Base-by-base conservation (phyloP, 768 basidiomycete genomes). In the Cystobasidiopsis lactophilus region DNA sequence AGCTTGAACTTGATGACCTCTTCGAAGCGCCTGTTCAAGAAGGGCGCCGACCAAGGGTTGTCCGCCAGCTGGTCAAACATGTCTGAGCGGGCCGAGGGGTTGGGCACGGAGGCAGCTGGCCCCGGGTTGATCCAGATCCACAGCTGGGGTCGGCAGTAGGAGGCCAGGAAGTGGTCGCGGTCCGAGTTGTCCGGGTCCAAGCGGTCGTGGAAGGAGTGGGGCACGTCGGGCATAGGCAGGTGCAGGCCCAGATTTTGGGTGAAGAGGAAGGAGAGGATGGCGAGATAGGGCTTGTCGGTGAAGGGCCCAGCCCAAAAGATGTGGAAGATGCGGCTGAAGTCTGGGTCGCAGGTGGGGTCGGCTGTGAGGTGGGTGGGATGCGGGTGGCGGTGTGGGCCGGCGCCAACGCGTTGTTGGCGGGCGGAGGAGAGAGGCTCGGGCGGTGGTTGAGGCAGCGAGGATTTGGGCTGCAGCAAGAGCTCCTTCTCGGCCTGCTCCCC, bases 271-370 rank as follows among this genome's bases (percentile, higher is more conserved):
- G 88, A 93, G 23, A 91, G 71, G 41, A 95, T 72, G 1, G 91
- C 86, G 54, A 86, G 76, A 72, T 98, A 96, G 2, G 93, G 93
- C 66, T 95, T 95, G 72, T 98, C 93, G 9, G 88, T 93, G 71
- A 98, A 95, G 1, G 85, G 80, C 0, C 93, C 91, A 1, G 89
- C 84, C 91, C 93, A 96, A 71, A 93, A 98, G 79, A 95, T 93
- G 68, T 98, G 93, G 72, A 91, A 96, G 30, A 95, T 68, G 33
- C 82, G 77, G 5, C 86, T 81, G 60, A 80, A 77, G 58, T 84
- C 79, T 0, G 79, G 74, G 62, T 93, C 85, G 67, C 93, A 98
- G 1, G 78, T 72, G 38, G 76, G 72, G 51, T 74, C 73, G 21
- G 77, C 72, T 58, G 75, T 74, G 0, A 79, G 73, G 38, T 69